phyloP scores from a whole-genome alignment of 768 basidiomycete species.

The Botryobasidium botryosum region DNA sequence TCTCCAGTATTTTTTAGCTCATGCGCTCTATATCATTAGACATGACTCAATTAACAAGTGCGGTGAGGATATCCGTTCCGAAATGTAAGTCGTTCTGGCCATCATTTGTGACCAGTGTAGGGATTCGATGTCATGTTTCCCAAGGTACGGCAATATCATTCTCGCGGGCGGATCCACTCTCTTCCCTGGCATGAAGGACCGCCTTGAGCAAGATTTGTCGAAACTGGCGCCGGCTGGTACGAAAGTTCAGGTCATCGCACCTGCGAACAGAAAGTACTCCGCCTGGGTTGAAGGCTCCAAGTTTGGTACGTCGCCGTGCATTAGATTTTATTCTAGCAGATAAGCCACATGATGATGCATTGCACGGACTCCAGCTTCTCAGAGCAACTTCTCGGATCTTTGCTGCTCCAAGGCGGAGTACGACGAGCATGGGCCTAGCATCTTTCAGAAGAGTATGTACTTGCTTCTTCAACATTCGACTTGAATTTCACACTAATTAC shows the following conservation, averaged over 20 bases:
- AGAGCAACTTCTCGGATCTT: slow-evolving; percentile 89
- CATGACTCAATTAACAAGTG: slow-evolving; percentile 42
- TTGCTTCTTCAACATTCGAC: background rate
- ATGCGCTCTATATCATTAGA: slow-evolving; percentile 1
- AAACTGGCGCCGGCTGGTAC: slow-evolving; percentile 68
- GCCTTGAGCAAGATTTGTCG: slow-evolving; percentile 86
- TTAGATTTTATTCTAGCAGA: background rate
- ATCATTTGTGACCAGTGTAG: background rate
- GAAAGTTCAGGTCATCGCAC: slow-evolving; percentile 90
- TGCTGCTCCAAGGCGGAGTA: slow-evolving; percentile 90
- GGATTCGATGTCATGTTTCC: background rate
- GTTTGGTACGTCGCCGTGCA: slow-evolving; percentile 18
- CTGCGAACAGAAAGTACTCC: slow-evolving; percentile 85
- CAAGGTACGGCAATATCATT: slow-evolving; percentile 59
- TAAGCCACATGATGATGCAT: too few species aligned
- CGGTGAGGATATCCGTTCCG: slow-evolving; percentile 27
- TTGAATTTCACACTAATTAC: too few species aligned
- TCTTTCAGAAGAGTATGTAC: slow-evolving; percentile 43
- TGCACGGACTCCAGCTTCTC: slow-evolving; percentile 39
- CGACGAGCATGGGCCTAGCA: slow-evolving; percentile 64
- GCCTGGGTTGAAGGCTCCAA: slow-evolving; percentile 87
- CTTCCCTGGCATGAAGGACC: slow-evolving; percentile 90
- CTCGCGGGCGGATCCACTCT: slow-evolving; percentile 76
- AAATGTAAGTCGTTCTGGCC: slow-evolving; percentile 13
- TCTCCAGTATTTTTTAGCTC: too few species aligned